Evolutionary conservation across 352 stramenopile species (phyloP).

Genomic region (Phytophthora cactorum): DNA sequence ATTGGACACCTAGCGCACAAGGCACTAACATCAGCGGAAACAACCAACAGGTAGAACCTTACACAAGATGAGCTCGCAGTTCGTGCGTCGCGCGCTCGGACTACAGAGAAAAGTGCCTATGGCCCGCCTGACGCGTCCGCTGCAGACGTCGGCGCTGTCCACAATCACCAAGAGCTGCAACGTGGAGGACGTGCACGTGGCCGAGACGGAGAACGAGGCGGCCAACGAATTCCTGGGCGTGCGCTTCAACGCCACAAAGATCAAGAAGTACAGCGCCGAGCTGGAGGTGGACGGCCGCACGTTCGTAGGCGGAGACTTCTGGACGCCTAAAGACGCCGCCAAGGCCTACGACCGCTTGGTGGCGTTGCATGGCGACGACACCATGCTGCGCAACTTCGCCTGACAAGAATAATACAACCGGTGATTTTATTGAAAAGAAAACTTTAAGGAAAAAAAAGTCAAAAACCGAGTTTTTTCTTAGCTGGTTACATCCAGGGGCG

Average conservation of each 20-base stretch:
- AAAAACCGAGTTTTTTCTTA: not conserved
- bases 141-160: slow-evolving; percentile 20
- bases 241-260: slow-evolving; percentile 59
- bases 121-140: not conserved
- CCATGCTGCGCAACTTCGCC: slow-evolving; percentile 68
- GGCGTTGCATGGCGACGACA: slow-evolving; percentile 65
- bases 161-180: slow-evolving; percentile 30
- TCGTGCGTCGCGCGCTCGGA: slow-evolving; percentile 3
- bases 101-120: not conserved
- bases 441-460: not conserved
- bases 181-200: slow-evolving; percentile 42
- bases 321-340: slow-evolving; percentile 72
- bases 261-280: slow-evolving; percentile 81
- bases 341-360: slow-evolving; percentile 78
- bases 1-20: slow-evolving; percentile 2
- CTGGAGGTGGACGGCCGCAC: slow-evolving; percentile 59
- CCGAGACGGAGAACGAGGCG: slow-evolving; percentile 46
- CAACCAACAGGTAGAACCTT: no score
- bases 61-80: slow-evolving; percentile 12
- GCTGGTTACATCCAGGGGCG: slow-evolving; percentile 40
- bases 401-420: not conserved
- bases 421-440: no score
- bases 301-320: slow-evolving; percentile 72
- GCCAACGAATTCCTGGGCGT: slow-evolving; percentile 73
- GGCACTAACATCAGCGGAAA: not conserved